Percentiles rank a stretch among this genome's conserved stretches.
Conservation (phyloP, 208 protist genomes). For the Trichomonas vaginalis region DNA sequence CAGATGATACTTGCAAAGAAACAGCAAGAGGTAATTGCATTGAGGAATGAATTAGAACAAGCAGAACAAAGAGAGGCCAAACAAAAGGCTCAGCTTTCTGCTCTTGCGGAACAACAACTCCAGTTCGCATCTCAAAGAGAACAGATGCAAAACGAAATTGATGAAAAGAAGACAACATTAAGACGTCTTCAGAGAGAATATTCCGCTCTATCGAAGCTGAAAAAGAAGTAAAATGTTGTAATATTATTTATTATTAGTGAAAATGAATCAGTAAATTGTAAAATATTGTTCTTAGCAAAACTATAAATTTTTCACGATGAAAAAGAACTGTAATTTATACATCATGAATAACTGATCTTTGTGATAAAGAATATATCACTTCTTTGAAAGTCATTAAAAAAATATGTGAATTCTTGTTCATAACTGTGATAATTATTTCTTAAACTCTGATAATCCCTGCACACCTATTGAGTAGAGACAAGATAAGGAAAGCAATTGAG, state of each 20-base stretch:
- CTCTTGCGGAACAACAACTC: background rate
- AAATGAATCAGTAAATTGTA: too few species aligned
- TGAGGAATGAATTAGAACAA: background rate
- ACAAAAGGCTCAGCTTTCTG: background rate
- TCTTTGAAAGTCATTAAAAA: too few species aligned
- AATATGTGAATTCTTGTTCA: too few species aligned
- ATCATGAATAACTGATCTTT: too few species aligned
- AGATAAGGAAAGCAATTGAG: too few species aligned
- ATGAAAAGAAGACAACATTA: constrained; percentile 1
- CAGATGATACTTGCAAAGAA: background rate
- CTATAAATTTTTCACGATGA: too few species aligned
- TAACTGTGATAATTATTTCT: too few species aligned
- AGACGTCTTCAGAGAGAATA: background rate
- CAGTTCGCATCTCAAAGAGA: background rate
- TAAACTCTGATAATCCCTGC: too few species aligned
- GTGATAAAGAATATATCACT: too few species aligned
- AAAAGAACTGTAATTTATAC: too few species aligned
- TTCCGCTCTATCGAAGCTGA: background rate
- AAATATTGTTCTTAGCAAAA: too few species aligned
- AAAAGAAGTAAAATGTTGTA: background rate
- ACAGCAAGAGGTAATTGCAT: background rate
- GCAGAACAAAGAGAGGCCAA: background rate
- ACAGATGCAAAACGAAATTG: background rate
- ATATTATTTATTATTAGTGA: background rate
- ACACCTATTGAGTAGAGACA: too few species aligned